Conservation (phyloP, 371 early-diverging fungal genomes). For the Mortierella sp. region DNA sequence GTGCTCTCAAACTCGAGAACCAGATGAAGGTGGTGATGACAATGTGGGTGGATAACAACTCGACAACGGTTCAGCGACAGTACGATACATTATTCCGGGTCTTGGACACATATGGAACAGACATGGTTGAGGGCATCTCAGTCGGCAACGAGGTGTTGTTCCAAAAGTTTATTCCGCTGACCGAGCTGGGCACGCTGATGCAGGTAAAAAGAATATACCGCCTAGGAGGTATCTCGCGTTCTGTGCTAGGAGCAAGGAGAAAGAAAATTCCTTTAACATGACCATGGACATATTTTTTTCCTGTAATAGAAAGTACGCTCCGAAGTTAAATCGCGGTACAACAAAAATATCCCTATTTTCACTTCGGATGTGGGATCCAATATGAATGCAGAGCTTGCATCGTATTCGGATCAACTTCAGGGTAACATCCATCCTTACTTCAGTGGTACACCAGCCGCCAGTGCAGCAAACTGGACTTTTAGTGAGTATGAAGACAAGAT, state of each 20-base stretch:
- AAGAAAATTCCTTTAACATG: too few relatives aligned
- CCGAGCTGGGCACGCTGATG: slow-evolving; percentile 18
- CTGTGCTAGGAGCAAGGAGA: too few relatives aligned
- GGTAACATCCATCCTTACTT: slow-evolving; percentile 69
- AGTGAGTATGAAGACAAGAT: slow-evolving; percentile 24
- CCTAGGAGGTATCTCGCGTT: too few relatives aligned
- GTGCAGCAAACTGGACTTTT: slow-evolving; percentile 55
- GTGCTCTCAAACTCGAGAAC: slow-evolving; percentile 31
- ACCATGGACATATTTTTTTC: too few relatives aligned
- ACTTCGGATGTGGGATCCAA: slow-evolving; percentile 54
- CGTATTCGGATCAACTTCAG: slow-evolving; percentile 54
- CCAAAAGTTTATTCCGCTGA: slow-evolving; percentile 22
- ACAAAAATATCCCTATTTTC: slow-evolving; percentile 35
- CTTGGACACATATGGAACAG: slow-evolving; percentile 38
- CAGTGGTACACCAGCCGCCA: slow-evolving; percentile 41
- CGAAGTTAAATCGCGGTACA: slow-evolving; percentile 21
- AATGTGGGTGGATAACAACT: slow-evolving; percentile 54
- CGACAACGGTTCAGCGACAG: slow-evolving; percentile 47
- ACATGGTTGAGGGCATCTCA: slow-evolving; percentile 49
- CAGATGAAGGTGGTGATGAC: slow-evolving; percentile 51
- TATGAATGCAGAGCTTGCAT: slow-evolving; percentile 50
- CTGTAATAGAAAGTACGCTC: slow-evolving; percentile 11
- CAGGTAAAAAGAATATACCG: too few relatives aligned
- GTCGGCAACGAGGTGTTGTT: slow-evolving; percentile 55
- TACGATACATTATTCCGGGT: slow-evolving; percentile 38